Evolutionary conservation across 176 grass and related monocot genomes (phyloP).

Genomic region (Luzula sylvatica): DNA sequence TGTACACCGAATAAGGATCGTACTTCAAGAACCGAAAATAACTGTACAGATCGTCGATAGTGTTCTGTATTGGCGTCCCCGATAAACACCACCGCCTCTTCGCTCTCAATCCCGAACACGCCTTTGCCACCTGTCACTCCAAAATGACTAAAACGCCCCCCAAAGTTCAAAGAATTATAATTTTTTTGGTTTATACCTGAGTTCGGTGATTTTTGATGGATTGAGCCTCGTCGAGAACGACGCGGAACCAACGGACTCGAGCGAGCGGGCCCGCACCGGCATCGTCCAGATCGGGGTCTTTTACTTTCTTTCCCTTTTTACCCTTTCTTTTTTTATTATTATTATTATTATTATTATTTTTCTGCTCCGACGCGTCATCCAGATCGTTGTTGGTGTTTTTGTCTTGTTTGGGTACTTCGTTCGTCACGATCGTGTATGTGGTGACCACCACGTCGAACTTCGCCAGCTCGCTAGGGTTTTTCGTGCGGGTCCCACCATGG

Average conservation of each 20-base stretch:
- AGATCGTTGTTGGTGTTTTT: slow-evolving; percentile 26
- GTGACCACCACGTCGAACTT: slow-evolving; percentile 94
- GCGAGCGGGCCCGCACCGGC: slow-evolving; percentile 65
- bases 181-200: slow-evolving; percentile 24
- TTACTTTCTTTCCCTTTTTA: slow-evolving; percentile 54
- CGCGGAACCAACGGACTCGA: slow-evolving; percentile 89
- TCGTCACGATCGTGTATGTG: slow-evolving; percentile 90
- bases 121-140: slow-evolving; percentile 47
- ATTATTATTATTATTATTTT: slow-evolving; percentile 28
- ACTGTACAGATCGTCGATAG: slow-evolving; percentile 91
- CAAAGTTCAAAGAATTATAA: too few relatives aligned
- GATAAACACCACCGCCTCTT: slow-evolving; percentile 98
- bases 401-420: slow-evolving; percentile 93
- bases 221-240: slow-evolving; percentile 97
- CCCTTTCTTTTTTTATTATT: slow-evolving; percentile 80
- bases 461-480: slow-evolving; percentile 64
- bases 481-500: slow-evolving; percentile 91
- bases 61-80: slow-evolving; percentile 96
- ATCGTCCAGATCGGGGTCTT: slow-evolving; percentile 47
- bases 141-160: too few relatives aligned
- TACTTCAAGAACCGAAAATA: slow-evolving; percentile 99
- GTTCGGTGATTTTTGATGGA: slow-evolving; percentile 96
- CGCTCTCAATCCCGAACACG: slow-evolving; percentile 84
- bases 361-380: slow-evolving; percentile 52
- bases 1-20: slow-evolving; percentile 71